phyloP scores from a whole-genome alignment of 306 rosid species.

The Sindora glabra region DNA sequence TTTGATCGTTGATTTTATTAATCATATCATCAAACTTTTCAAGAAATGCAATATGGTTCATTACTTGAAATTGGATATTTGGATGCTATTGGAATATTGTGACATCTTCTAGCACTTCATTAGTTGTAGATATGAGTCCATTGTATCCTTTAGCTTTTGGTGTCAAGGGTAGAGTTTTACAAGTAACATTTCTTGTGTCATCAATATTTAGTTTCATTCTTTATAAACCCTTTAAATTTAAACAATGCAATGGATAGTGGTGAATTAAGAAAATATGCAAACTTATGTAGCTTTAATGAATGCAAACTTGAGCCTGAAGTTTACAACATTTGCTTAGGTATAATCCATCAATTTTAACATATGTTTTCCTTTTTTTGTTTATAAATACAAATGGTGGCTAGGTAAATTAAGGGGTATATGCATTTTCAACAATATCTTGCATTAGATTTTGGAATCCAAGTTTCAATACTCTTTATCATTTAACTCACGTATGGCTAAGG shows the following conservation, averaged over 20 bases:
- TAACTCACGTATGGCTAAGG: constrained; percentile 63
- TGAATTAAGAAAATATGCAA: constrained; percentile 1
- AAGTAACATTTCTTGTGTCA: constrained; percentile 5
- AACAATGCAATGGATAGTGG: neutral
- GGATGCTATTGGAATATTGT: neutral
- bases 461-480: constrained; percentile 83
- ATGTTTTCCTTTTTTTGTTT: constrained; percentile 6
- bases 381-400: constrained; percentile 78
- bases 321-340: constrained; percentile 69
- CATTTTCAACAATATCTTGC: constrained; percentile 85
- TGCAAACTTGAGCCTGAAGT: constrained; percentile 11
- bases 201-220: constrained; percentile 26
- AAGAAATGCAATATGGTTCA: neutral
- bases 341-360: constrained; percentile 13
- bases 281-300: constrained; percentile 3
- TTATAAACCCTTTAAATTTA: constrained; percentile 15
- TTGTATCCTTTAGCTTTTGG: constrained; percentile 68
- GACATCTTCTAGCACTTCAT: neutral
- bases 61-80: neutral
- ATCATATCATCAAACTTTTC: neutral
- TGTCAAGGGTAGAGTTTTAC: constrained; percentile 29
- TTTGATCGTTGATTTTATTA: neutral
- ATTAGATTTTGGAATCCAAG: constrained; percentile 77
- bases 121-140: constrained; percentile 50
- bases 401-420: constrained; percentile 74